Conservation (phyloP, 192 early-diverging fungal species). For the Coemansia sp. region DNA sequence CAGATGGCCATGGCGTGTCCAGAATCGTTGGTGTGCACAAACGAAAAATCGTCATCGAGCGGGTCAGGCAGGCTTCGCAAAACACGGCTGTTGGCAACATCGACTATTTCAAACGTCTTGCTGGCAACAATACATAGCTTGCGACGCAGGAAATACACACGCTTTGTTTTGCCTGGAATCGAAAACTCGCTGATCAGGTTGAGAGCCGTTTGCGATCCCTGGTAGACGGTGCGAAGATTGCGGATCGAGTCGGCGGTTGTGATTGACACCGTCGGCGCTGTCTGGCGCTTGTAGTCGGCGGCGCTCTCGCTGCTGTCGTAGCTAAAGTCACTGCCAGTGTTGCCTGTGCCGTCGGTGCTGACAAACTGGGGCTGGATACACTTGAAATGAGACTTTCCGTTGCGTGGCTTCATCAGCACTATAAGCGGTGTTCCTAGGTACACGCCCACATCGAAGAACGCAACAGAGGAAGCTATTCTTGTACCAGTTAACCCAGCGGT, state of each 20-base stretch:
- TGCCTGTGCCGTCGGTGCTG: background rate
- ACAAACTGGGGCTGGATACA: conserved; percentile 44
- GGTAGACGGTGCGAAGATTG: conserved; percentile 38
- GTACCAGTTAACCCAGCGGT: conserved; percentile 22
- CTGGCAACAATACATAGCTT: conserved; percentile 84
- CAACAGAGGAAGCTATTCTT: conserved; percentile 43
- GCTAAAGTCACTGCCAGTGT: conserved; percentile 3
- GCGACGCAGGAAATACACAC: conserved; percentile 78
- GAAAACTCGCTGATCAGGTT: conserved; percentile 50
- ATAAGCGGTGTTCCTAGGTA: conserved; percentile 41
- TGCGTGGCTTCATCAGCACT: conserved; percentile 48
- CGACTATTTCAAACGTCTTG: conserved; percentile 95
- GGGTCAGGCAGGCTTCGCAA: conserved; percentile 41
- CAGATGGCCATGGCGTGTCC: conserved; percentile 41
- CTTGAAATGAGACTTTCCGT: conserved; percentile 53
- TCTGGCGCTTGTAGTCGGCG: conserved; percentile 2
- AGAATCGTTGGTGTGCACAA: conserved; percentile 25
- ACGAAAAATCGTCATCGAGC: conserved; percentile 54
- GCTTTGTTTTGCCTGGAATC: conserved; percentile 60
- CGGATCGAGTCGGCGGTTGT: background rate
- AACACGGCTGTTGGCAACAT: conserved; percentile 51
- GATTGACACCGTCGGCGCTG: background rate
- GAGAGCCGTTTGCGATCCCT: conserved; percentile 21
- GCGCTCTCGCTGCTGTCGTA: conserved; percentile 18
- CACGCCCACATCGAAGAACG: conserved; percentile 48